These are phyloP conservation scores for Microthyrium microscopicum DNA, from an alignment of 2,329 filamentous ascomycete genomes.

Conservation along the genomic window DNA sequence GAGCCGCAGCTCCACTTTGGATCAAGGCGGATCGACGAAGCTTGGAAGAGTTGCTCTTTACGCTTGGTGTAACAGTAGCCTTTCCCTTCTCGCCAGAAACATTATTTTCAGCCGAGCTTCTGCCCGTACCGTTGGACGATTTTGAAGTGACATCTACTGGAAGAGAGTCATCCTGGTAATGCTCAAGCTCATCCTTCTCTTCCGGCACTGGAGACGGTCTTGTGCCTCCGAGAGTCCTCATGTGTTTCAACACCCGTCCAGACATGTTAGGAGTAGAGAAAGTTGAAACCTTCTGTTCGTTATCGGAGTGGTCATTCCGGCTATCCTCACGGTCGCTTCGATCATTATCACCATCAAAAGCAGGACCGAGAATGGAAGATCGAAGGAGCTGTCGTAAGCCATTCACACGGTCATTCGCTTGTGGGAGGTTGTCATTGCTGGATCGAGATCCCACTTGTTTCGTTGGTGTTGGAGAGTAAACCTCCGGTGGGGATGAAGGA, in stretches of 20 bases:
- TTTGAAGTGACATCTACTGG: conserved; percentile 1
- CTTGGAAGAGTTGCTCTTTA: conserved; percentile 17
- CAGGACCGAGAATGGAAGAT: conserved; percentile 73
- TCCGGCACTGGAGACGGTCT: conserved; percentile 26
- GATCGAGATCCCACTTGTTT: conserved; percentile 54
- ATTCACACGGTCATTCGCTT: conserved; percentile 40
- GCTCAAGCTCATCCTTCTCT: conserved; percentile 20
- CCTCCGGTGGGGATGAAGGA: conserved; percentile 18
- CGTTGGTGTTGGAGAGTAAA: conserved; percentile 14
- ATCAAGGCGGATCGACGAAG: conserved; percentile 70
- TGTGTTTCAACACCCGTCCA: conserved; percentile 30
- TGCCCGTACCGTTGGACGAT: background rate
- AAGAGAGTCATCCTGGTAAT: background rate
- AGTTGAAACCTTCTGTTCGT: conserved; percentile 3
- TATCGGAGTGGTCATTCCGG: conserved; percentile 2
- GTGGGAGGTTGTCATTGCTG: conserved; percentile 64
- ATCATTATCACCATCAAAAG: conserved; percentile 45
- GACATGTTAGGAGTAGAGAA: conserved; percentile 16
- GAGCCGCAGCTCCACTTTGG: conserved; percentile 54
- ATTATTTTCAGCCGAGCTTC: conserved; percentile 18
- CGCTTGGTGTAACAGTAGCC: background rate
- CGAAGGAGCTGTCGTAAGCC: conserved; percentile 54
- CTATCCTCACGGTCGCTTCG: conserved; percentile 31
- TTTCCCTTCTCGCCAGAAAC: background rate
- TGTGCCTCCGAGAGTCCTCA: conserved; percentile 22